Evolutionary conservation across 129 eudicot species (phyloP).

Genomic region (Helianthus tuberosus): DNA sequence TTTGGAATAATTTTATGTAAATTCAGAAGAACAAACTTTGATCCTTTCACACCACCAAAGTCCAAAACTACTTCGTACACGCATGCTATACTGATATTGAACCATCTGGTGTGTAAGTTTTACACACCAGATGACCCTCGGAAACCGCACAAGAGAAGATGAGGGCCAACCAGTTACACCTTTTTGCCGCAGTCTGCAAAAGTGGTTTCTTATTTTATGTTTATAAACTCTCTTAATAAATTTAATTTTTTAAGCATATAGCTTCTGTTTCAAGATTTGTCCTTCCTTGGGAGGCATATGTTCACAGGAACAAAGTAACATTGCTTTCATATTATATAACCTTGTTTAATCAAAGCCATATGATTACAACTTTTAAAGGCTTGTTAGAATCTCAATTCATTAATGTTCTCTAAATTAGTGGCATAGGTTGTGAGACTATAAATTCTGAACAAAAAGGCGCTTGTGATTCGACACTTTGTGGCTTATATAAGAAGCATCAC

Average conservation of each 20-base stretch:
- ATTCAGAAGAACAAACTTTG: background rate
- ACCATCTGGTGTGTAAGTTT: constrained; percentile 1
- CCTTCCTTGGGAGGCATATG: constrained; percentile 8
- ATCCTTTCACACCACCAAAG: background rate
- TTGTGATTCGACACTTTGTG: constrained; percentile 7
- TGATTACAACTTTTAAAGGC: constrained; percentile 28
- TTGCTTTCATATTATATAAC: constrained; percentile 7
- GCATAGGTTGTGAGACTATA: constrained; percentile 24
- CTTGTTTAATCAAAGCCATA: constrained; percentile 12
- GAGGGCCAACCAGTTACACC: constrained; percentile 12
- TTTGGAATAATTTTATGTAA: background rate
- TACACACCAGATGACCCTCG: background rate
- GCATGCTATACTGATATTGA: background rate
- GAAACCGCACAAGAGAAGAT: constrained; percentile 6
- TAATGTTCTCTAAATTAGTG: constrained; percentile 16
- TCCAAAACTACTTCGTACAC: background rate
- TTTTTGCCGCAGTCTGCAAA: constrained; percentile 6
- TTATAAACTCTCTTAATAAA: background rate
- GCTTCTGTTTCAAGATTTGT: constrained; percentile 28
- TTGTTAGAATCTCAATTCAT: constrained; percentile 14
- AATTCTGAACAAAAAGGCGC: constrained; percentile 3
- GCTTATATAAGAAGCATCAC: constrained; percentile 27
- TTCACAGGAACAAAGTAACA: constrained; percentile 12
- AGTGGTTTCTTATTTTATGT: constrained; percentile 1
- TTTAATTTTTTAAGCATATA: background rate